Conservation (phyloP, 768 basidiomycete genomes). For the Auricularia cornea region DNA sequence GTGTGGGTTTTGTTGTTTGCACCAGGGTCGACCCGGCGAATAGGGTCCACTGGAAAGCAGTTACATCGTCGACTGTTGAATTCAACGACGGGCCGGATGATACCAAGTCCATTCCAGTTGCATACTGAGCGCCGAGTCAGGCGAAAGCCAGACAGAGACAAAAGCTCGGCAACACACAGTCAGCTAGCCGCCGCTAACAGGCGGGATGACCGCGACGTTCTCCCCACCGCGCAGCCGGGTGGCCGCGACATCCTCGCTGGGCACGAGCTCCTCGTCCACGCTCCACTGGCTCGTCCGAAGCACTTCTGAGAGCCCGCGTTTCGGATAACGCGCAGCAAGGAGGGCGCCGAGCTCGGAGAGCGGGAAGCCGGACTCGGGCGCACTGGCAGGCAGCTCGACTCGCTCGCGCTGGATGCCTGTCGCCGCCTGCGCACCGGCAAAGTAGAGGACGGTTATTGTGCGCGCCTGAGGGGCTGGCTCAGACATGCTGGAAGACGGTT, state of each 20-base stretch:
- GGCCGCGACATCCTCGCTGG: slow-evolving; percentile 36
- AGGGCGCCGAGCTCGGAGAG: slow-evolving; percentile 43
- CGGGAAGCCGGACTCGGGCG: slow-evolving; percentile 32
- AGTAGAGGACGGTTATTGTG: slow-evolving; percentile 36
- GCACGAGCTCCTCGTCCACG: slow-evolving; percentile 70
- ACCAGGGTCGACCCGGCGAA: too few species aligned
- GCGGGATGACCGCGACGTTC: slow-evolving; percentile 72
- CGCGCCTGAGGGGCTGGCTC: too few species aligned
- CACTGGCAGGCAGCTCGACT: slow-evolving; percentile 38
- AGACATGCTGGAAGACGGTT: too few species aligned
- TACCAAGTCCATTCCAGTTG: too few species aligned
- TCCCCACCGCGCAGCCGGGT: slow-evolving; percentile 57
- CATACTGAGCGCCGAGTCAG: too few species aligned
- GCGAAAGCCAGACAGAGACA: too few species aligned
- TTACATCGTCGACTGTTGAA: too few species aligned
- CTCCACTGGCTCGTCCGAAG: slow-evolving; percentile 65
- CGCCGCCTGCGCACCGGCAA: slow-evolving; percentile 61
- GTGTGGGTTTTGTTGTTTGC: too few species aligned
- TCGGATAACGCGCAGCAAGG: slow-evolving; percentile 48
- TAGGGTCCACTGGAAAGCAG: too few species aligned
- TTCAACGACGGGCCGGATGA: too few species aligned
- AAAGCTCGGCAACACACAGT: too few species aligned
- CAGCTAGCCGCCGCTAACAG: slow-evolving; percentile 64
- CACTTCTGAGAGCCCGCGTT: slow-evolving; percentile 41
- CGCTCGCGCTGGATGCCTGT: slow-evolving; percentile 49